These are phyloP conservation scores for Gastrodia elata DNA, from an alignment of 106 monocot species.

Conservation along the genomic window DNA sequence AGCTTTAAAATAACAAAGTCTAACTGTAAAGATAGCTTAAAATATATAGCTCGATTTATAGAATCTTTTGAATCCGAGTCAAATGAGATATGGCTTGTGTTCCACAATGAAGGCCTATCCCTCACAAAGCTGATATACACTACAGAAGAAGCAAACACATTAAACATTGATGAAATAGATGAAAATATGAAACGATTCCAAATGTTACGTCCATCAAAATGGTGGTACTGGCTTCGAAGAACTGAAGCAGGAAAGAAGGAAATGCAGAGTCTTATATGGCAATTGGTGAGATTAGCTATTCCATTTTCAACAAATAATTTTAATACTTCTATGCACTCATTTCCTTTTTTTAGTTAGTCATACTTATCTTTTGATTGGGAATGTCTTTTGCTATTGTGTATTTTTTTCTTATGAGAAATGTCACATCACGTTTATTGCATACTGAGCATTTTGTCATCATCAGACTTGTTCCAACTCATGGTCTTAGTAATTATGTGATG, in stretches of 20 bases:
- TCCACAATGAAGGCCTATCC: slow-evolving; percentile 67
- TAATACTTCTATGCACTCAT: neutral
- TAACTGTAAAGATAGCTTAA: slow-evolving; percentile 38
- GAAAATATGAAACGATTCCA: slow-evolving; percentile 23
- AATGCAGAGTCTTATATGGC: slow-evolving; percentile 63
- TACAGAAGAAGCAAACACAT: slow-evolving; percentile 39
- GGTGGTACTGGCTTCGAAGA: slow-evolving; percentile 89
- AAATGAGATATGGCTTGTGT: slow-evolving; percentile 90
- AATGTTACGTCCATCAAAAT: slow-evolving; percentile 61
- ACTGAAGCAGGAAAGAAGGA: slow-evolving; percentile 58
- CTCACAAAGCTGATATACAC: slow-evolving; percentile 73
- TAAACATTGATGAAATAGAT: slow-evolving; percentile 25
- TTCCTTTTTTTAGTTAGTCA: neutral
- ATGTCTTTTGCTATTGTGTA: neutral
- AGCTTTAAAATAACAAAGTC: slow-evolving; percentile 7
- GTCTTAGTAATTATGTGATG: neutral
- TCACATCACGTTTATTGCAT: neutral
- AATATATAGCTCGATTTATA: slow-evolving; percentile 86
- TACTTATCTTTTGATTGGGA: neutral
- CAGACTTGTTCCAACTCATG: neutral
- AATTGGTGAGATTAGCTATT: slow-evolving; percentile 43
- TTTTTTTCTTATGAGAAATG: neutral
- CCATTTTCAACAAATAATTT: neutral
- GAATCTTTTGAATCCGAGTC: slow-evolving; percentile 79
- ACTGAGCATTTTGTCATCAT: neutral